Evolutionary conservation across 768 basidiomycete genomes (phyloP).

Genomic region (Kwoniella shandongensis): DNA sequence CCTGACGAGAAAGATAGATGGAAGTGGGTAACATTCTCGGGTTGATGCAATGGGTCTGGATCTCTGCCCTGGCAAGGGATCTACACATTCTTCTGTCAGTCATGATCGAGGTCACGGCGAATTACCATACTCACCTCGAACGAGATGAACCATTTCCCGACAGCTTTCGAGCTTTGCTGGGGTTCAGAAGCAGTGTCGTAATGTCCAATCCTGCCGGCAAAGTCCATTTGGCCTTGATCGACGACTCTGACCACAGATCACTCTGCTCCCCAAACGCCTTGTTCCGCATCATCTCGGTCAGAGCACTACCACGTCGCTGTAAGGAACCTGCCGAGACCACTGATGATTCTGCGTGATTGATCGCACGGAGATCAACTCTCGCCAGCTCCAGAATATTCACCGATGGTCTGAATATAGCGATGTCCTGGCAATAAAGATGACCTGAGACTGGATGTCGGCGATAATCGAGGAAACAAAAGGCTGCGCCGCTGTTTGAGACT

Average conservation of each 20-base stretch:
- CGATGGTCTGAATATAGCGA: slow-evolving; percentile 42
- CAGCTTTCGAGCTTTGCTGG: neutral
- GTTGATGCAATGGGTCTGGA: slow-evolving; percentile 67
- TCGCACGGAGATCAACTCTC: slow-evolving; percentile 16
- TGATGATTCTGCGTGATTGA: neutral
- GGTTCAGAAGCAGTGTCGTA: neutral
- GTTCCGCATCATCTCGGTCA: slow-evolving; percentile 46
- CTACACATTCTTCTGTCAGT: slow-evolving; percentile 4
- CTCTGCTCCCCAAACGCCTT: slow-evolving; percentile 10
- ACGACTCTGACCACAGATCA: slow-evolving; percentile 16
- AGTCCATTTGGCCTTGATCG: slow-evolving; percentile 28
- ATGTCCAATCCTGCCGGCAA: slow-evolving; percentile 18
- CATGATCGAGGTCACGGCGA: neutral
- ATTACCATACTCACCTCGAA: slow-evolving; percentile 18
- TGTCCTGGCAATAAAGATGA: slow-evolving; percentile 24
- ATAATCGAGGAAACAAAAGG: slow-evolving; percentile 13
- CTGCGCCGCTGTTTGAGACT: neutral
- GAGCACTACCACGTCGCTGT: slow-evolving; percentile 31
- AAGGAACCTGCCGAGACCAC: neutral
- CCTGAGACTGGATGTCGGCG: slow-evolving; percentile 13
- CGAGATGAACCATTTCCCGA: neutral
- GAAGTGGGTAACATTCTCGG: slow-evolving; percentile 66
- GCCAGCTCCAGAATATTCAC: slow-evolving; percentile 40
- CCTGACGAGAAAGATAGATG: slow-evolving; percentile 81
- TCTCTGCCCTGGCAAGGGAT: slow-evolving; percentile 71